Evolutionary conservation across 1,284 basidiomycete species (phyloP), one percentile per base, ranked within the genome.

Genomic region (Leccinum colubrinum): DNA sequence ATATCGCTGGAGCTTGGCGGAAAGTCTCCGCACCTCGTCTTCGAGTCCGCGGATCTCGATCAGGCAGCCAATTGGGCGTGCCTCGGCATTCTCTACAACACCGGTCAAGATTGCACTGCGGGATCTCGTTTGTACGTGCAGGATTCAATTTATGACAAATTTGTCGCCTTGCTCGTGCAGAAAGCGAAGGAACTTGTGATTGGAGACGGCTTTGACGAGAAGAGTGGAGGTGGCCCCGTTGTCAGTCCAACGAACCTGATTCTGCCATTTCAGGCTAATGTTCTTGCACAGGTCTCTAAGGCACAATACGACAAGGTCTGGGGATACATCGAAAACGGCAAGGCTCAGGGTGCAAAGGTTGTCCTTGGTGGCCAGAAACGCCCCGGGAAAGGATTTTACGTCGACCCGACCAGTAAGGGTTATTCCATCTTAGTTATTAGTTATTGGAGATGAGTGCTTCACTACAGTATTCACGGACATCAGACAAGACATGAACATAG

Each of bases 1-100:
- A 88, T 97, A 58, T 94, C 93, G 56, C 83, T 98, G 65, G 96
- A 98, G 77, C 87, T 98, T 35, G 95, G 95, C 57, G 95, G 95
- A 56, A 98, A 98, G 79, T 94, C 93, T n/a, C 94, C 95, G 48
- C 92, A 95, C 74, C 80, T 94, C 64, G 77, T 94, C 63, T 93
- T 94, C 68, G 87, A 92, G 72, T 91, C 90, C 59, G 91, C 90
- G 57, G 87, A 93, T 73, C 75, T 92, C 62, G 91, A 96, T 61
- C 90, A 96, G 80, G 91, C 95, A 56, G 93, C 94, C 52, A 88
- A 83, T 68, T 94, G 93, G 91, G 86, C 88, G 12, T 87, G 86
- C 6, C 81, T 94, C n/a, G 92, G 92, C 25, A 87, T 94, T 60
- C 85, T 89, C 68, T 93, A 88, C 76, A 94, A 94, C 73, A 86